Percentiles rank a stretch among this genome's conserved stretches.
phyloP scores from a whole-genome alignment of 192 early-diverging fungal genomes.

The Ambispora gerdemannii region DNA sequence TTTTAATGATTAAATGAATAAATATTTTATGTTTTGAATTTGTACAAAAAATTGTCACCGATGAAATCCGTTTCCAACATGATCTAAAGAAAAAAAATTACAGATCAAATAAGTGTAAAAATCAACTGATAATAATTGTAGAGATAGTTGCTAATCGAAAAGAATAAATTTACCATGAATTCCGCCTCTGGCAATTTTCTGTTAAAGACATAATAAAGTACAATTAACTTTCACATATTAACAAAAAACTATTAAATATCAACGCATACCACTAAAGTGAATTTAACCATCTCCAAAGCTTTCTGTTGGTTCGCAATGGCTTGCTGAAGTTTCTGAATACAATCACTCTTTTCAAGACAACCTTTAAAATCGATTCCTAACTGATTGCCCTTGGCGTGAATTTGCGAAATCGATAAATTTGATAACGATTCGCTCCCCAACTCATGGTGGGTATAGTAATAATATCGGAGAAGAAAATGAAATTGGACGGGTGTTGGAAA shows the following conservation, averaged over 20 bases:
- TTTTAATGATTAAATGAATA: background rate
- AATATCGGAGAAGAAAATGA: conserved; percentile 51
- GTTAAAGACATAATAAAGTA: background rate
- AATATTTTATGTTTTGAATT: background rate
- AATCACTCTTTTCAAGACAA: conserved; percentile 21
- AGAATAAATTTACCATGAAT: conserved; percentile 39
- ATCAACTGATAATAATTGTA: no score
- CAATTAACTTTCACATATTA: background rate
- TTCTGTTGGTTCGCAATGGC: conserved; percentile 25
- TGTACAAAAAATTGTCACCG: conserved; percentile 26
- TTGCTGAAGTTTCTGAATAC: conserved; percentile 13
- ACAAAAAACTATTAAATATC: background rate
- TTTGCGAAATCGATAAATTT: conserved; percentile 24
- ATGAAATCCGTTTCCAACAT: conserved; percentile 52
- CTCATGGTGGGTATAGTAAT: conserved; percentile 31
- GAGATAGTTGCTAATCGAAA: no score
- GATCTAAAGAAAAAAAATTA: conserved; percentile 33
- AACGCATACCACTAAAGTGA: conserved; percentile 39
- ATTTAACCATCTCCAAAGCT: conserved; percentile 40
- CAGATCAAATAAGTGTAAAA: no score
- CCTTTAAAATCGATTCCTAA: conserved; percentile 31
- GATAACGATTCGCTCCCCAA: background rate
- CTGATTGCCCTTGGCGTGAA: background rate
- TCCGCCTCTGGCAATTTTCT: conserved; percentile 44
- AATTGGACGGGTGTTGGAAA: conserved; percentile 60